Conservation (phyloP, 2,329 filamentous ascomycete genomes). For the Capronia epimyces region DNA sequence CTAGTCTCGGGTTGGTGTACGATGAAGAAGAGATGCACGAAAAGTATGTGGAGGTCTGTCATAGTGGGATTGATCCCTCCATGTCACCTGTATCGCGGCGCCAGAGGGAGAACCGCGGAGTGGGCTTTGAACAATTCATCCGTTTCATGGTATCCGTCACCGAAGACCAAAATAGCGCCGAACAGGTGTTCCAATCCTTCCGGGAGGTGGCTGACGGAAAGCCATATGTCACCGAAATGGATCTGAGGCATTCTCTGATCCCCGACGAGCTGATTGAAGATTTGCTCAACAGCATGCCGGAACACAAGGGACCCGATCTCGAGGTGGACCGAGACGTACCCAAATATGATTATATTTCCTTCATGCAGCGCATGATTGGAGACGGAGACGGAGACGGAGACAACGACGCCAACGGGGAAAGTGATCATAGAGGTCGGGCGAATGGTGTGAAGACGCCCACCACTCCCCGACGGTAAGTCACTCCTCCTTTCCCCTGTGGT, state of each 20-base stretch:
- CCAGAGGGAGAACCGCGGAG: constrained; percentile 47
- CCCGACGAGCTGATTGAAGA: constrained; percentile 97
- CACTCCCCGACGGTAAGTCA: constrained; percentile 15
- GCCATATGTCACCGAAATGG: constrained; percentile 96
- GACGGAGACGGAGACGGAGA: constrained; percentile 34
- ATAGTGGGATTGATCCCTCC: constrained; percentile 35
- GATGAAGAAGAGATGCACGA: constrained; percentile 98
- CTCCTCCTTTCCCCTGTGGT: neutral
- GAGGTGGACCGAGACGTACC: constrained; percentile 75
- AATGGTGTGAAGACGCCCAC: constrained; percentile 23
- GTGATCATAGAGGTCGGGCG: constrained; percentile 5
- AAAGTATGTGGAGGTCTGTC: constrained; percentile 80
- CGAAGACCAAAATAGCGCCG: constrained; percentile 96
- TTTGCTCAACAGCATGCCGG: constrained; percentile 78
- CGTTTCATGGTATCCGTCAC: constrained; percentile 99
- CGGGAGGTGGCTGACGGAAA: constrained; percentile 96
- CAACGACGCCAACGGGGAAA: constrained; percentile 10
- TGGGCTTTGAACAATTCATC: constrained; percentile 98
- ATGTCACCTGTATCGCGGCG: constrained; percentile 29
- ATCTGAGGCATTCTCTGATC: constrained; percentile 87
- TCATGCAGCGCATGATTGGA: constrained; percentile 82
- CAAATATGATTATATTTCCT: constrained; percentile 94
- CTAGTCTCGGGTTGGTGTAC: constrained; percentile 91
- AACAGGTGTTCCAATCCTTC: constrained; percentile 98
- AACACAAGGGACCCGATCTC: constrained; percentile 77